Evolutionary conservation across 371 early-diverging fungal species (phyloP).

Genomic region (Coemansia sp.): DNA sequence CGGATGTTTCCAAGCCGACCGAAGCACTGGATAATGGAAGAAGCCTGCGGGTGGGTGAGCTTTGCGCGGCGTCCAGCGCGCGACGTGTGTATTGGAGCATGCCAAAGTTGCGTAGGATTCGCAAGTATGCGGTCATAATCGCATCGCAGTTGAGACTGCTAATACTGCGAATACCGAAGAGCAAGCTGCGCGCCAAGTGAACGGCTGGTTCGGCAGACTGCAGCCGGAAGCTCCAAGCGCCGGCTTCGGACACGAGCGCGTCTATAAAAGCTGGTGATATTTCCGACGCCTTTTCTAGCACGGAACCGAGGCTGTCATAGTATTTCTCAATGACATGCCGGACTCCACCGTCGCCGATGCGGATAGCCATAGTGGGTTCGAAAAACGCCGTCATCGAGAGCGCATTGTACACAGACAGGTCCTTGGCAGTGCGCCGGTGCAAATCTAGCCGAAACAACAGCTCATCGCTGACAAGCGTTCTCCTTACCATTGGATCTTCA

Average conservation of each 20-base stretch:
- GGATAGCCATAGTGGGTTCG: not conserved
- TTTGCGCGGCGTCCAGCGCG: not conserved
- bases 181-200: not conserved
- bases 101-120: slow-evolving; percentile 2
- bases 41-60: not conserved
- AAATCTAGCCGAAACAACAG: slow-evolving; percentile 12
- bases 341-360: not conserved
- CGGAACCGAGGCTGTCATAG: not conserved
- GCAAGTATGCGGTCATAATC: slow-evolving; percentile 8
- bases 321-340: not conserved
- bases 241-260: slow-evolving; percentile 13
- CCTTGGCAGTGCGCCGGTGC: not conserved
- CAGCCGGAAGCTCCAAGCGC: slow-evolving; percentile 18
- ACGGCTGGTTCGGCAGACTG: slow-evolving; percentile 11
- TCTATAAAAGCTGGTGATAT: not conserved
- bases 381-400: slow-evolving; percentile 17
- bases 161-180: not conserved
- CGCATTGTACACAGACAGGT: not conserved
- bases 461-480: slow-evolving; percentile 12
- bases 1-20: too few relatives aligned
- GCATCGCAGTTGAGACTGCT: not conserved
- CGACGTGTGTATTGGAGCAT: slow-evolving; percentile 7
- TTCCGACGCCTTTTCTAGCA: not conserved
- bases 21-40: not conserved
- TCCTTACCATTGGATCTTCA: not conserved